Evolutionary conservation across 768 basidiomycete species (phyloP), one percentile per base, ranked within the genome.

Genomic region (Omphalotus guepiniiformis): DNA sequence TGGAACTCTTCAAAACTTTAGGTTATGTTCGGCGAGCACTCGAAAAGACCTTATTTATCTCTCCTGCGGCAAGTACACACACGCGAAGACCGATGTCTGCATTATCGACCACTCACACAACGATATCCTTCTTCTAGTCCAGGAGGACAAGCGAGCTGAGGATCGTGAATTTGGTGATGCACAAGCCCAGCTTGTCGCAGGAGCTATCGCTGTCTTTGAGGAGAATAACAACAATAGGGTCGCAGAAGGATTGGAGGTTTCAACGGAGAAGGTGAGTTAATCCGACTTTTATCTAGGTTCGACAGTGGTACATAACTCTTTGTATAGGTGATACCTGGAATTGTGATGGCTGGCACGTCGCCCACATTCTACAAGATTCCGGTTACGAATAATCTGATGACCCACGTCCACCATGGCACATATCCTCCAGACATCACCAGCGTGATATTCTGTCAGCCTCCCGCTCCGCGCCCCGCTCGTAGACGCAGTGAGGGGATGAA

Each of bases 81-180:
- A 52, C 44, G 59, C 56, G 3, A 49, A 56, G 40, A 56, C 63
- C 1, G 67, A 64, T 35, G 58, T 69, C 2, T 69, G 66, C 46
- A 41, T 70, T 26, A 47, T 65, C 25, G 57, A 63, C 39, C 23
- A 18, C 3, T n/a, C 7, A 6, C 18, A 52, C 11, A 28, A 47
- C 22, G 51, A 50, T 15, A 49, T 53, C 25, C 35, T 59, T 19
- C 56, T 64, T 27, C 48, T 62, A 7, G 54, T 63, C 8, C 62
- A 62, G 49, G 60, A 58, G 39, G 60, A 61, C 40, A 64, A 60
- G 49, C 52, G 53, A 34, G 41, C 34, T 11, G 25, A 26, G 27
- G 45, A 39, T 13, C 19, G 12, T 18, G 35, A 34, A 18, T 12
- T n/a, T 23, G 38, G 23, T 15, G 34, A 55, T 39, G 50, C 61